Conservation (phyloP, 2,329 filamentous ascomycete genomes). For the Periconia digitata region DNA sequence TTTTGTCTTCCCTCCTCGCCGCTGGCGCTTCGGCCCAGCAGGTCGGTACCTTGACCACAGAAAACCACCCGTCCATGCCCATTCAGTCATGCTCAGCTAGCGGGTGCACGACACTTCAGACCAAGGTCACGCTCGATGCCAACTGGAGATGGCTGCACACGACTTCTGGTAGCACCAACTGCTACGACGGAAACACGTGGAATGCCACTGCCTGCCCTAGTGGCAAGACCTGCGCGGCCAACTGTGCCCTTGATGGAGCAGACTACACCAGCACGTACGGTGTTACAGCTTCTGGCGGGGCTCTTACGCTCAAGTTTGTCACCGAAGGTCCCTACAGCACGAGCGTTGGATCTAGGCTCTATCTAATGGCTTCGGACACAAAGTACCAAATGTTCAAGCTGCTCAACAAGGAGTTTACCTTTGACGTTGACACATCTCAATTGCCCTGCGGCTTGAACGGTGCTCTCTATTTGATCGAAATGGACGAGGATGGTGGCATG, state of each 20-base stretch:
- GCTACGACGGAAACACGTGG: constrained; percentile 50
- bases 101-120: constrained; percentile 56
- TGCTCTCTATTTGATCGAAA: constrained; percentile 65
- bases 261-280: constrained; percentile 56
- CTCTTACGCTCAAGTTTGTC: constrained; percentile 24
- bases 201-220: constrained; percentile 36
- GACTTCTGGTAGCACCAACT: constrained; percentile 47
- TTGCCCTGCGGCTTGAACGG: constrained; percentile 54
- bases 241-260: constrained; percentile 58
- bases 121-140: constrained; percentile 58
- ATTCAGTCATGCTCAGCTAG: constrained; percentile 57
- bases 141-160: constrained; percentile 62
- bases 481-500: constrained; percentile 63
- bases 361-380: constrained; percentile 24
- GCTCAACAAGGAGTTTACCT: constrained; percentile 26
- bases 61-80: constrained; percentile 56
- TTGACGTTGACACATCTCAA: constrained; percentile 28
- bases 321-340: constrained; percentile 22
- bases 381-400: constrained; percentile 28
- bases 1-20: constrained; percentile 46
- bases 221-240: constrained; percentile 48
- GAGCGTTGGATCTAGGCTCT: constrained; percentile 28
- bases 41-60: constrained; percentile 51
- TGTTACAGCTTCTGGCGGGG: constrained; percentile 24
- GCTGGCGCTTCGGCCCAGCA: constrained; percentile 53